Evolutionary conservation across 2,329 filamentous ascomycete species (phyloP).

Genomic region (Apiospora marii): DNA sequence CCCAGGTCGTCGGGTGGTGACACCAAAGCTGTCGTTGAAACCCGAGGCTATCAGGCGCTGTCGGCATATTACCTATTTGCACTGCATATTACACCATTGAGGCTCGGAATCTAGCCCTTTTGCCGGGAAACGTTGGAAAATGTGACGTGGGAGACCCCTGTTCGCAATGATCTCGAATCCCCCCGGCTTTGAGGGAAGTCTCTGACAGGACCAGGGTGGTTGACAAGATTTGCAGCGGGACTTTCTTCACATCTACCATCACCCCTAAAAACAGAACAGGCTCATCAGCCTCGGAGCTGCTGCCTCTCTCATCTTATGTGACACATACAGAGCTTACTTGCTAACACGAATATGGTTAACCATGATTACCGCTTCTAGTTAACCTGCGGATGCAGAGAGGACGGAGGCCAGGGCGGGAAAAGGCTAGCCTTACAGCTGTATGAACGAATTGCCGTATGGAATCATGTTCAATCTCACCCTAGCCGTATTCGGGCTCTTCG

Average conservation of each 20-base stretch:
- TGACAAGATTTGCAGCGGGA: neutral
- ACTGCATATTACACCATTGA: neutral
- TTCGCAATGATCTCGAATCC: neutral
- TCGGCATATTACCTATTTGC: neutral
- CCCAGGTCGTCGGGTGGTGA: neutral
- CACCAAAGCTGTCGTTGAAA: neutral
- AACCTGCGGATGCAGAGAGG: neutral
- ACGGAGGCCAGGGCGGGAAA: neutral
- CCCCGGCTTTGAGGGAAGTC: neutral
- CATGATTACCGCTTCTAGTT: neutral
- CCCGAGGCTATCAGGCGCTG: too few species aligned
- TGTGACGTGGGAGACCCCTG: conserved; percentile 6
- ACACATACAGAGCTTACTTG: neutral
- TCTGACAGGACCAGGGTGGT: neutral
- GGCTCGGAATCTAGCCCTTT: neutral
- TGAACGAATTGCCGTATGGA: neutral
- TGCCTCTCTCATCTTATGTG: neutral
- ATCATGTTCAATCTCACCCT: neutral
- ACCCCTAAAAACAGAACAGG: neutral
- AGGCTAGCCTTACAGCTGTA: neutral
- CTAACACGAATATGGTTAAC: neutral
- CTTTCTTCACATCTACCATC: neutral
- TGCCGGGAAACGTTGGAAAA: neutral
- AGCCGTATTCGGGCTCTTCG: neutral
- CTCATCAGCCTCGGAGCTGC: neutral